Base-by-base conservation (phyloP, 352 stramenopile species). In the Thraustotheca clavata region DNA sequence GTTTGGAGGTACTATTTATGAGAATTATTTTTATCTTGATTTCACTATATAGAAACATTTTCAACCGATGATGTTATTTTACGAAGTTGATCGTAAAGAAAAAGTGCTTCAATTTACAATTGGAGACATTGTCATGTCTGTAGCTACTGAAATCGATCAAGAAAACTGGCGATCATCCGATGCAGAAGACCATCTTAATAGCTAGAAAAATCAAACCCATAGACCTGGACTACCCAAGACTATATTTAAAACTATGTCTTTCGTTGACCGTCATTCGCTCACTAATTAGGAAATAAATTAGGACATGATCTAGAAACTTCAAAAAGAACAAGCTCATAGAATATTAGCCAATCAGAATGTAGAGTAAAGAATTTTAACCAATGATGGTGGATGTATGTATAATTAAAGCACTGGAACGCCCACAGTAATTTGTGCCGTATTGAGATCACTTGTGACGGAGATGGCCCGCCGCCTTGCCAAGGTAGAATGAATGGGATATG, bases 391-490 rank as follows among this genome's bases (percentile, higher is more conserved):
- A 52, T 9, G 1, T 14, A 31, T 3, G 14, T 27, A 14, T 24
- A 18, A 0, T 50, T 62, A 18, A 26, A 14, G 31, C 31, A 16
- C 35, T 26, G 35, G 52, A 62, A 49, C 31, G 55, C 38, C 55
- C 34, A n/a, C n/a, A n/a, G n/a, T 3, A 32, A 12, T 57, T 38
- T 33, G 34, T 33, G 6, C 50, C 11, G 52, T 32, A 29, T 16
- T 32, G 31, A 67, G 32, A 61, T 43, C 12, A 52, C 24, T 14
- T 24, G n/a, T n/a, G 20, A 31, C 16, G n/a, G 4, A 63, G 29
- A 94, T 94, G 84, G 84, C 84, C 41, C 79, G 84, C 50, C 80
- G 84, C 75, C 67, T 94, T 34, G 91, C 83, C 40, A 94, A 94
- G 74, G 83, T 91, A 67, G 29, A 49, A 54, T 55, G 20, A 16